Base-by-base conservation (phyloP, 2,329 filamentous ascomycete genomes). In the Fusarium anguioides region DNA sequence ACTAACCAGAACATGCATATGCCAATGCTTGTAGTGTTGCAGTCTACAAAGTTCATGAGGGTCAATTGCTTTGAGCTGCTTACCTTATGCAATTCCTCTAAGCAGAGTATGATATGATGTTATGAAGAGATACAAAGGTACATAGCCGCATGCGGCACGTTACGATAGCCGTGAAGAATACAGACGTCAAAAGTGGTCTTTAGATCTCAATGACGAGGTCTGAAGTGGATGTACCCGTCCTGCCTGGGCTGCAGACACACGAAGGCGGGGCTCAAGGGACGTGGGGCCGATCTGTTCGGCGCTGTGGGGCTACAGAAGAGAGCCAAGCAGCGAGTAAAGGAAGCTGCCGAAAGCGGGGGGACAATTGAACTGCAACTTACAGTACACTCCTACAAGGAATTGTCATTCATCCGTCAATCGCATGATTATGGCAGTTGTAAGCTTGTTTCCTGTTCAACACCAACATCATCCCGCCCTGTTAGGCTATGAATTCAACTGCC, bases 161-260 rank as follows among this genome's bases (percentile, higher is more conserved):
- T 37, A 18, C 37, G 40, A 61, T 57, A 46, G n/a, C 9, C 20
- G 29, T 37, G 40, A 57, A 14, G 24, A 45, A 42, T 48, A 36
- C 21, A 57, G 40, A 66, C 63, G 49, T 48, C 61, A 66, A 56
- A n/a, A 17, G 23, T 33, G 23, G 35, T 41, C 39, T 42, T 40
- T 27, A 21, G 44, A 68, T 69, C 63, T 68, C 26, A 36, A 68
- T 68, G 66, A 68, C 66, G 66, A 52, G 18, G 66, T 59, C 39
- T 51, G 45, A 55, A 64, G 54, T 64, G 67, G 49, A 55, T 58
- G 48, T 33, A 67, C 40, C 36, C 46, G 46, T 51, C 40, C 41
- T 41, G 35, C 24, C 24, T 14, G 27, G 4, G 4, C 15, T 54
- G 42, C 29, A 33, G 31, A 42, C 27, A 63, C 36, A 41, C 46